Percentiles rank a stretch among this genome's conserved stretches.
Conservation (phyloP, 257 asterid species). For the Lycium barbarum region DNA sequence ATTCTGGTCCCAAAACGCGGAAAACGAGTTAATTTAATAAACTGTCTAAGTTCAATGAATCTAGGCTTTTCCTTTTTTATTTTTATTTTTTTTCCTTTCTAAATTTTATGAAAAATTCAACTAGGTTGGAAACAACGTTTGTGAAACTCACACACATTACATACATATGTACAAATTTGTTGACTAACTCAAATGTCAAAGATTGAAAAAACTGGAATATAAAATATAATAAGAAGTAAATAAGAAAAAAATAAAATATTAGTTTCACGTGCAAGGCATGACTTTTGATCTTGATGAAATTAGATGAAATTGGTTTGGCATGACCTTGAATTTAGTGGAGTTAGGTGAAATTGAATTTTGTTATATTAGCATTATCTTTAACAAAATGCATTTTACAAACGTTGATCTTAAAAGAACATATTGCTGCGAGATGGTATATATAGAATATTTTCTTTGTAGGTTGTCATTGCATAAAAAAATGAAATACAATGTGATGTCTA, state of each 20-base stretch:
- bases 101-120: too few relatives aligned
- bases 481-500: too few relatives aligned
- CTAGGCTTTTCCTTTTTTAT: not conserved
- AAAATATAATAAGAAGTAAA: not conserved
- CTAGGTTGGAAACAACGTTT: not conserved
- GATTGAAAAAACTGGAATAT: too few relatives aligned
- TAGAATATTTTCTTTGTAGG: too few relatives aligned
- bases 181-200: not conserved
- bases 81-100: not conserved
- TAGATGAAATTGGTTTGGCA: slow-evolving; percentile 11
- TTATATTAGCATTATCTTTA: too few relatives aligned
- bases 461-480: too few relatives aligned
- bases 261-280: not conserved
- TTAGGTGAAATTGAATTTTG: not conserved
- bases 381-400: too few relatives aligned
- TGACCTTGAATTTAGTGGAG: not conserved
- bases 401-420: too few relatives aligned
- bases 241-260: not conserved
- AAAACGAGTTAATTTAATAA: not conserved
- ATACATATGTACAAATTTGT: not conserved
- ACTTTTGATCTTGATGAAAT: slow-evolving; percentile 1
- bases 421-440: too few relatives aligned
- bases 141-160: not conserved
- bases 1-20: not conserved
- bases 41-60: not conserved